Evolutionary conservation across 805 yeast genomes (phyloP), one percentile per base, ranked within the genome.

Genomic region (Ogataea trehalophila): DNA sequence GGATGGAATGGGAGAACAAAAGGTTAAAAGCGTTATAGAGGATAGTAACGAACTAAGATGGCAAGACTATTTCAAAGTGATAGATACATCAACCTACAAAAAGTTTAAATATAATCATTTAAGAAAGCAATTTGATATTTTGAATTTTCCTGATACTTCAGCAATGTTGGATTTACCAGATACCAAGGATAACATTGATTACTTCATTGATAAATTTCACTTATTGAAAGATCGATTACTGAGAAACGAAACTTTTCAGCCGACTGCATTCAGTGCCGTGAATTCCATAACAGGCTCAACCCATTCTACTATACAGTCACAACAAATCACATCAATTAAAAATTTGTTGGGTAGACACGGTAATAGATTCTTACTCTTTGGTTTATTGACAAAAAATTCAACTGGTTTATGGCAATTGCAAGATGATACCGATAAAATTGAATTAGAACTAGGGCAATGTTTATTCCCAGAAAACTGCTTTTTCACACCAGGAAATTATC

Each of bases 271-370:
- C 47, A 64, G 73, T 18, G 65, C 76, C 40, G 58, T 72, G 6
- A 72, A 77, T 11, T 72, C 78, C n/a, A 61, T 76, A 40, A 66
- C 68, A 46, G 60, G 68, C 23, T 46, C 62, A 6, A 45, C 47
- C 35, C 41, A 39, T 29, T 43, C 48, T 2, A 55, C 41, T 52
- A 13, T 40, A 5, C 48, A 46, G 13, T 42, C 55, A 7, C 59
- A 64, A 42, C 59, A 75, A 4, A 70, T 92, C 40, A 87, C 96
- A 0, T 72, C 80, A 37, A 81, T 94, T 45, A 91, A 91, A 58
- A 91, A 91, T 63, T 69, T 94, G 49, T 63, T 94, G 29, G 99
- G 99, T 31, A 71, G 96, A 46, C 86, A 85, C 57, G 92, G 92
- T 5, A 73, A 78, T 45, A 74, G 79, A 47, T 94, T 94, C 60